Conservation (phyloP, 352 stramenopile species). For the Pythium volutum region DNA sequence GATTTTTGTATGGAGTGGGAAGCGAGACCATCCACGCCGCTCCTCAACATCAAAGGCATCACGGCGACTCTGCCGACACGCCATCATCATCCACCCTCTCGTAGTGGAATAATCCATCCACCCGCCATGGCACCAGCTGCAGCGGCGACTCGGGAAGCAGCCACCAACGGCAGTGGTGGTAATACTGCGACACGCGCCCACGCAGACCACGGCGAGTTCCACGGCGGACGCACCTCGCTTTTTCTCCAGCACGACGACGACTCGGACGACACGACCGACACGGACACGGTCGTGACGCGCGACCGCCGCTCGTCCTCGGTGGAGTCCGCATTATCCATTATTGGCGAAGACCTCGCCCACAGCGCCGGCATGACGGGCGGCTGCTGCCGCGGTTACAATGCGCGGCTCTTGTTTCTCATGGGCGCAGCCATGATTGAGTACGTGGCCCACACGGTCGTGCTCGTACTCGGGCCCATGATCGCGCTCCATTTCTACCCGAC, state of each 20-base stretch:
- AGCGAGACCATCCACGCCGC: neutral
- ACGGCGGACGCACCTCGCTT: neutral
- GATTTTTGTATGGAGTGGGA: constrained; percentile 12
- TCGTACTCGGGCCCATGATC: constrained; percentile 69
- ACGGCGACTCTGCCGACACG: neutral
- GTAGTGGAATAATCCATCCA: too few species aligned
- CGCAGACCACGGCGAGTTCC: neutral
- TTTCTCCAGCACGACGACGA: neutral
- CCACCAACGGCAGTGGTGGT: constrained; percentile 3
- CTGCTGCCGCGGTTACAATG: constrained; percentile 69
- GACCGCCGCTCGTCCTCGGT: constrained; percentile 24
- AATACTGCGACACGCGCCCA: neutral
- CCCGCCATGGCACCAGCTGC: constrained; percentile 18
- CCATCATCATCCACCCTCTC: neutral
- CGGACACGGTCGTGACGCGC: constrained; percentile 8
- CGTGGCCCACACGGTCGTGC: constrained; percentile 63
- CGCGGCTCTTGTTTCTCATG: constrained; percentile 77
- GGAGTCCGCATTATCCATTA: constrained; percentile 23
- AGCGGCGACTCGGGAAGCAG: neutral
- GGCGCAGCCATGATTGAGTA: constrained; percentile 79
- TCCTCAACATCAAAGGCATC: too few species aligned
- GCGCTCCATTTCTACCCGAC: constrained; percentile 75
- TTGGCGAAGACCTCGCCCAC: constrained; percentile 22
- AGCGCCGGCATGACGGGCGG: constrained; percentile 21
- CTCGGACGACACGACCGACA: constrained; percentile 1